These are phyloP conservation scores for Candida awuae DNA, from an alignment of 805 yeast genomes.

Conservation along the genomic window DNA sequence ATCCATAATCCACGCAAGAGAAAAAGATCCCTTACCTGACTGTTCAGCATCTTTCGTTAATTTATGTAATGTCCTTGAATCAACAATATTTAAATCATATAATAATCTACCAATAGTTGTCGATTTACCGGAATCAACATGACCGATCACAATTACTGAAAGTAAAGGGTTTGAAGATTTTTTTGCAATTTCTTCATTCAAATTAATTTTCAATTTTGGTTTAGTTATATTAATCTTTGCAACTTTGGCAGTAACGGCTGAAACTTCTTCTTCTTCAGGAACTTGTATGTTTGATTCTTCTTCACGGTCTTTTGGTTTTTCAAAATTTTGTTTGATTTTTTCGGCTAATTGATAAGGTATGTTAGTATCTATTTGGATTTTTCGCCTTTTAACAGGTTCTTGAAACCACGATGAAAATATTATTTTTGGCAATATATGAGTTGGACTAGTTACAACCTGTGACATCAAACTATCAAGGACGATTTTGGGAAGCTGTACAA, in stretches of 20 bases:
- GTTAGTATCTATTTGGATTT: slow-evolving; percentile 1
- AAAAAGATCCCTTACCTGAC: slow-evolving; percentile 70
- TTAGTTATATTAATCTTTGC: slow-evolving; percentile 27
- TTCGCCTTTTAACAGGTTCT: slow-evolving; percentile 6
- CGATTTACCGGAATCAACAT: slow-evolving; percentile 81
- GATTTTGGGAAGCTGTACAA: too few relatives aligned
- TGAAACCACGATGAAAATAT: slow-evolving; percentile 2
- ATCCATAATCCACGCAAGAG: slow-evolving; percentile 81
- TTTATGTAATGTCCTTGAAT: slow-evolving; percentile 54
- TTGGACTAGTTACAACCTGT: neutral
- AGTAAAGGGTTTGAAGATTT: slow-evolving; percentile 43
- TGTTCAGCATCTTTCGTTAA: slow-evolving; percentile 56
- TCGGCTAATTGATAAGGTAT: slow-evolving; percentile 26
- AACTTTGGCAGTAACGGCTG: slow-evolving; percentile 22
- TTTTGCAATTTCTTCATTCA: slow-evolving; percentile 31
- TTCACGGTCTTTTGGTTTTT: slow-evolving; percentile 69
- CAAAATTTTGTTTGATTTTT: slow-evolving; percentile 47
- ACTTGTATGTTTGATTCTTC: slow-evolving; percentile 40
- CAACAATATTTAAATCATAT: slow-evolving; percentile 60
- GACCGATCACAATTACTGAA: slow-evolving; percentile 78
- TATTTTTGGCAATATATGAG: slow-evolving; percentile 2
- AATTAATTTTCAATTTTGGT: slow-evolving; percentile 37
- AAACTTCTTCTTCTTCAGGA: slow-evolving; percentile 14
- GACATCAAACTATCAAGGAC: too few relatives aligned
- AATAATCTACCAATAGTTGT: slow-evolving; percentile 70